Base-by-base conservation (phyloP, 2,329 filamentous ascomycete genomes). In the Ceratocystis colombiana region DNA sequence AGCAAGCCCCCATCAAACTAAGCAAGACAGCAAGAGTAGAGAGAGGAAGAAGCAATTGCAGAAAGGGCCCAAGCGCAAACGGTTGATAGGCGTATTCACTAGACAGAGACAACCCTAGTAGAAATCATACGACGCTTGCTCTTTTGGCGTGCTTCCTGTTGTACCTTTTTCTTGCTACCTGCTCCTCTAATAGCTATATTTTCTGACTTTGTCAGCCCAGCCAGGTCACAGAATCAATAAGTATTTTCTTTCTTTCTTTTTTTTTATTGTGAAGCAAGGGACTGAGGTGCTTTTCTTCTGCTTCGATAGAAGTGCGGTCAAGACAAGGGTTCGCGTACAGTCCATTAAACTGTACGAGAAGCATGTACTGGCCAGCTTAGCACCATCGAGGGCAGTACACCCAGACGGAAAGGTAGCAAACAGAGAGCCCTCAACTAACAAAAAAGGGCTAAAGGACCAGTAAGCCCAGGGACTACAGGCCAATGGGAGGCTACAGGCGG, bases 401-500 rank as follows among this genome's bases (percentile, higher is more conserved):
- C 3, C 10, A 25, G 22, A 53, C 48, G 20, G 48, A 53, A 53
- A 15, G 37, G 37, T 41, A 41, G 10, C 37, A 41, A 41, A 41
- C 30, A 33, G 37, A 53, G 48, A 53, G 48, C 48, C 48, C 48
- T 53, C 48, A 28, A 30, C 55, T 33, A 59, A 53, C n/a, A 53
- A 25, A 53, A 59, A 59, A 59, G 28, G 30, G 55, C 28, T 30
- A 33, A 59, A 37, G 28, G 55, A 30, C 53, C 53, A 57, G 30
- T 33, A 30, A 17, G 28, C 17, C 53, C 53, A 59, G 55, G 55
- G 55, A 20, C 55, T 28, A n/a, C 53, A 8, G 22, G 28, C 55
- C 55, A 59, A 59, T 59, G 55, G 17, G 28, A 59, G 25, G 28
- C 55, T 59, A 59, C 17, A 59, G 55, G 55, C 28, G 55, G 25